phyloP scores from a whole-genome alignment of 2,329 filamentous ascomycete species.

The Trematosphaeria pertusa region DNA sequence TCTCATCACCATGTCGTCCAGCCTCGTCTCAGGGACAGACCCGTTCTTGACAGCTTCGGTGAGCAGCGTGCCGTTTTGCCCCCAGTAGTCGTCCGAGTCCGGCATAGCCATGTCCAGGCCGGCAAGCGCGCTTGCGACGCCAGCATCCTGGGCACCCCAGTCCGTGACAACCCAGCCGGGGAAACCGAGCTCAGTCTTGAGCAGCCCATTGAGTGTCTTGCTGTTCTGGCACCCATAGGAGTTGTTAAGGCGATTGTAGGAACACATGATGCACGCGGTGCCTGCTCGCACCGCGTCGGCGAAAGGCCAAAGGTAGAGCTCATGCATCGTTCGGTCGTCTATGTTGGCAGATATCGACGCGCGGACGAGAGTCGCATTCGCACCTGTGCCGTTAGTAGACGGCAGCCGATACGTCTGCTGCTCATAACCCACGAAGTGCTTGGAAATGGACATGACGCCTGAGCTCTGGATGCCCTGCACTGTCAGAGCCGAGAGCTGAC shows the following conservation, averaged over 20 bases:
- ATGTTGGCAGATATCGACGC: constrained; percentile 63
- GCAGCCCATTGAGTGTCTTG: constrained; percentile 53
- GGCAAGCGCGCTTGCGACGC: constrained; percentile 48
- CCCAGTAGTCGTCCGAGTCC: constrained; percentile 65
- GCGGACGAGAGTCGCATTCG: constrained; percentile 1
- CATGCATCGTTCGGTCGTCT: constrained; percentile 68
- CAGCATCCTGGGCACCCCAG: constrained; percentile 51
- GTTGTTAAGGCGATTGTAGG: constrained; percentile 39
- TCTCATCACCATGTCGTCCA: constrained; percentile 67
- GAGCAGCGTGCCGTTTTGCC: constrained; percentile 51
- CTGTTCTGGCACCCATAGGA: constrained; percentile 26
- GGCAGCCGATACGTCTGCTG: constrained; percentile 55
- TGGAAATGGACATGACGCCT: constrained; percentile 63
- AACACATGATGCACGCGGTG: constrained; percentile 65
- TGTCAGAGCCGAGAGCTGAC: no score
- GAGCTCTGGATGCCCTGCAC: constrained; percentile 57
- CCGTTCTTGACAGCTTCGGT: constrained; percentile 66
- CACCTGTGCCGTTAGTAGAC: constrained; percentile 50
- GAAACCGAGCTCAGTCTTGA: constrained; percentile 57
- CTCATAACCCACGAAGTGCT: constrained; percentile 60
- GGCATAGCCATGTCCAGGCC: constrained; percentile 55
- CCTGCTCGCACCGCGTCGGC: constrained; percentile 64
- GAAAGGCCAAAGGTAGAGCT: constrained; percentile 70
- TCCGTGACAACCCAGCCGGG: constrained; percentile 48
- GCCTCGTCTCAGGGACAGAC: constrained; percentile 60